Percentiles rank a stretch among this genome's conserved stretches.
Evolutionary conservation across 495 filamentous ascomycete species (phyloP).

Genomic region (Friedmanniomyces simplex): DNA sequence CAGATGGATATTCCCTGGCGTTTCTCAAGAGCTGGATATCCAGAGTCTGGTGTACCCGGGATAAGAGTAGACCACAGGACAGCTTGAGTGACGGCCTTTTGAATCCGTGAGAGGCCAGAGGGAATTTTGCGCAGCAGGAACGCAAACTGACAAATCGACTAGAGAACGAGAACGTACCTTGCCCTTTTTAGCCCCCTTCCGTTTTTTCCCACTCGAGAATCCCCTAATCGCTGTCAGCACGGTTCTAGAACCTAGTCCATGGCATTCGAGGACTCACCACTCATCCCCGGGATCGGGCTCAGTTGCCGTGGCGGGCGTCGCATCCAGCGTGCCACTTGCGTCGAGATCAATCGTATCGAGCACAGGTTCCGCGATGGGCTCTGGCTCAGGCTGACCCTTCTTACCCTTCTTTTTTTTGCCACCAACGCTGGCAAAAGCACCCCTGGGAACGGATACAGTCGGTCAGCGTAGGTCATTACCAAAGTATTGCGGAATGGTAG

Average conservation of each 20-base stretch:
- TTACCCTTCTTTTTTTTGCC: constrained; percentile 15
- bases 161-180: constrained; percentile 19
- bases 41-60: not conserved
- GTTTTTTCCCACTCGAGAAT: constrained; percentile 30
- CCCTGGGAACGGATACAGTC: constrained; percentile 3
- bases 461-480: not conserved
- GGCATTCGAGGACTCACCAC: constrained; percentile 6
- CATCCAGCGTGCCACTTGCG: not conserved
- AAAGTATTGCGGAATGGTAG: not conserved
- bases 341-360: constrained; percentile 11
- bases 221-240: constrained; percentile 8
- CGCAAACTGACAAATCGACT: not conserved
- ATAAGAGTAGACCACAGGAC: too few species aligned
- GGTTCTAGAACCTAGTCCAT: too few species aligned
- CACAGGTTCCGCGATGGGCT: constrained; percentile 4
- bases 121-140: not conserved
- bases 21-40: too few species aligned
- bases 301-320: not conserved
- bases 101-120: not conserved
- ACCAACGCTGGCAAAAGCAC: constrained; percentile 23
- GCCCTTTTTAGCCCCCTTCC: constrained; percentile 23
- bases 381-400: constrained; percentile 1
- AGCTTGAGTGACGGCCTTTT: too few species aligned
- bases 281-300: constrained; percentile 25
- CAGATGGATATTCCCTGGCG: too few species aligned